Conservation (phyloP, 2,329 filamentous ascomycete genomes). For the Aureobasidium sp. region DNA sequence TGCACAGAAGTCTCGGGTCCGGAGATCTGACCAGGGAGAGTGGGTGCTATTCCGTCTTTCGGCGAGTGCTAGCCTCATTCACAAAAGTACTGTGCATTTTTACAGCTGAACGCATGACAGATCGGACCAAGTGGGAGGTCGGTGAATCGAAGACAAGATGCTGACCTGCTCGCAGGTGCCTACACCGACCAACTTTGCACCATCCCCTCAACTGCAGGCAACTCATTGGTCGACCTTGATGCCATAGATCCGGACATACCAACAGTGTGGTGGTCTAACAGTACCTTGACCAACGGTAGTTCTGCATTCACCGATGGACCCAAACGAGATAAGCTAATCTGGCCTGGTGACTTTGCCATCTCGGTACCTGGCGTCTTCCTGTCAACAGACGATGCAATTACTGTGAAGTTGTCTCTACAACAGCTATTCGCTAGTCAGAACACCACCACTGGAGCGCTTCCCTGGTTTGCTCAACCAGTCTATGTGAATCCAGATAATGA, state of each 20-base stretch:
- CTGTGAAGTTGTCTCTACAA: slow-evolving; percentile 17
- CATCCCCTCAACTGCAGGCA: slow-evolving; percentile 19
- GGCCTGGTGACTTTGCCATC: slow-evolving; percentile 54
- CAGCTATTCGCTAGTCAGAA: slow-evolving; percentile 22
- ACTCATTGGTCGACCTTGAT: slow-evolving; percentile 27
- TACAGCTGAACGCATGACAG: neutral
- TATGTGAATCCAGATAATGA: slow-evolving; percentile 39
- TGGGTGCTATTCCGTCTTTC: neutral
- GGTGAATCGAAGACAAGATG: neutral
- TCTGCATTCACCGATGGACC: slow-evolving; percentile 42
- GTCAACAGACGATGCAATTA: slow-evolving; percentile 37
- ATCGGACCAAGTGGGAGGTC: neutral
- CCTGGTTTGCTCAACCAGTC: slow-evolving; percentile 21
- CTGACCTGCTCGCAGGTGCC: neutral
- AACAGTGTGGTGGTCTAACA: slow-evolving; percentile 32
- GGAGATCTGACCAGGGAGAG: neutral
- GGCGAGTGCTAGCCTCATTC: neutral
- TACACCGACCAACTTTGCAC: slow-evolving; percentile 11
- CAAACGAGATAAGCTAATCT: slow-evolving; percentile 51
- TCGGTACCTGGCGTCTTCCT: slow-evolving; percentile 46
- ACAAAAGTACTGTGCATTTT: neutral
- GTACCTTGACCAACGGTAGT: slow-evolving; percentile 30
- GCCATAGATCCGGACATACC: slow-evolving; percentile 14
- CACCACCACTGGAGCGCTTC: slow-evolving; percentile 24
- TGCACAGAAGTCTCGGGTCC: neutral